Conservation (phyloP, 495 filamentous ascomycete species). For the Extremus antarcticus region DNA sequence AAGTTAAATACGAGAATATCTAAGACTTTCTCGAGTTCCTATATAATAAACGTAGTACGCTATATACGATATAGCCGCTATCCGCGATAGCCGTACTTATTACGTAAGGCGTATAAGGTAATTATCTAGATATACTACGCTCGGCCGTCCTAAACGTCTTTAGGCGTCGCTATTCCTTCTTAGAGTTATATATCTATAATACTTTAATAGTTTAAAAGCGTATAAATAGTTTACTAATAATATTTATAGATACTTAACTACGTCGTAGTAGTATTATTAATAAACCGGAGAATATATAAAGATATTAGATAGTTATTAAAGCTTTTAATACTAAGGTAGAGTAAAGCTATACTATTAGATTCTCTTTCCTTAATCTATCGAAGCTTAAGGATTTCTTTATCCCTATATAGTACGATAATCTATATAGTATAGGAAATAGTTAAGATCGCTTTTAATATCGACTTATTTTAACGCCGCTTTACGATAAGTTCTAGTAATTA, state of each 20-base stretch:
- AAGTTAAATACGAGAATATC: too few relatives aligned
- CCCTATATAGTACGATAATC: neutral
- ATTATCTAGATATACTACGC: too few relatives aligned
- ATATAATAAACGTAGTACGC: too few relatives aligned
- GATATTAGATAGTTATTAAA: neutral
- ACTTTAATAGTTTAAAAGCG: neutral
- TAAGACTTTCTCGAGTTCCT: too few relatives aligned
- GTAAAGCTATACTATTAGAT: neutral
- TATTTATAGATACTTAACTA: neutral
- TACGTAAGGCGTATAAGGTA: too few relatives aligned
- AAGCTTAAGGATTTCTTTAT: neutral
- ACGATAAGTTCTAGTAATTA: neutral
- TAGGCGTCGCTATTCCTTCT: neutral
- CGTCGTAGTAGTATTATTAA: neutral
- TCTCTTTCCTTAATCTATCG: neutral
- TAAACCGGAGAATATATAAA: neutral
- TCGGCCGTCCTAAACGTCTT: too few relatives aligned
- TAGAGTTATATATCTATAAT: neutral
- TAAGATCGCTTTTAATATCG: neutral
- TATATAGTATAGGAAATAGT: neutral
- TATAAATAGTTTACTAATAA: neutral
- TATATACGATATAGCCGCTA: neutral
- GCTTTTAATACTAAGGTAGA: neutral
- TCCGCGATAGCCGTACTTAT: too few relatives aligned
- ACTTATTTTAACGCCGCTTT: neutral